These are phyloP conservation scores for Saraca asoca DNA, from an alignment of 331 rosid species.

Conservation along the genomic window DNA sequence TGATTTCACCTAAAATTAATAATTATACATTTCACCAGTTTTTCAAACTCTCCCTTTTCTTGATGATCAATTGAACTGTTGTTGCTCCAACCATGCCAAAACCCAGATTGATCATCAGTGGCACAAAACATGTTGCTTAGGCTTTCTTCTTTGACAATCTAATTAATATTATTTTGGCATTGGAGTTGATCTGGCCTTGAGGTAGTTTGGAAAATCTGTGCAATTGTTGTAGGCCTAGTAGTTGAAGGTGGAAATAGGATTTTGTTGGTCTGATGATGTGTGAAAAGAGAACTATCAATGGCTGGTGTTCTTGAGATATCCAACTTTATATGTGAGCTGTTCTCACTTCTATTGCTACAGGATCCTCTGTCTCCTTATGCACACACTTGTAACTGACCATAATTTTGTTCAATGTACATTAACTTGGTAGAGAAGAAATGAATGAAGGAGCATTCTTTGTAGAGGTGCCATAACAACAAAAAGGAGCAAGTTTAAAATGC, in stretches of 20 bases:
- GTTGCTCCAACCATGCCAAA: slow-evolving; percentile 99
- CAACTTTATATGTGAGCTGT: slow-evolving; percentile 89
- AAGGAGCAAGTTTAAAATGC: too few species aligned
- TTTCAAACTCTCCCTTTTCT: not conserved
- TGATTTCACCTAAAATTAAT: slow-evolving; percentile 28
- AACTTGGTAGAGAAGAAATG: too few species aligned
- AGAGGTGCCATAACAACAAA: too few species aligned
- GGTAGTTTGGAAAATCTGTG: slow-evolving; percentile 78
- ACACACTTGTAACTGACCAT: too few species aligned
- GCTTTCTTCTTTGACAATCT: slow-evolving; percentile 82
- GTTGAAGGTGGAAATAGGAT: slow-evolving; percentile 60
- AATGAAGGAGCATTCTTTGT: too few species aligned
- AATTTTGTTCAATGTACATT: too few species aligned
- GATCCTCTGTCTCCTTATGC: slow-evolving; percentile 98
- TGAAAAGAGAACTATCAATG: slow-evolving; percentile 71
- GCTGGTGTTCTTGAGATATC: slow-evolving; percentile 90
- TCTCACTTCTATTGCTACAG: slow-evolving; percentile 94
- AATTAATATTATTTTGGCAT: slow-evolving; percentile 59
- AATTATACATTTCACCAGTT: too few species aligned
- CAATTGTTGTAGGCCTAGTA: slow-evolving; percentile 63
- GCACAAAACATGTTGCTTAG: slow-evolving; percentile 82
- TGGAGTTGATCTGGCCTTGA: slow-evolving; percentile 67
- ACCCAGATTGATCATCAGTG: slow-evolving; percentile 91
- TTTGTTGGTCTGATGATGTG: slow-evolving; percentile 55
- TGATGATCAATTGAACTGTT: slow-evolving; percentile 68